Conservation (phyloP, 495 filamentous ascomycete species). For the Glonium stellatum region DNA sequence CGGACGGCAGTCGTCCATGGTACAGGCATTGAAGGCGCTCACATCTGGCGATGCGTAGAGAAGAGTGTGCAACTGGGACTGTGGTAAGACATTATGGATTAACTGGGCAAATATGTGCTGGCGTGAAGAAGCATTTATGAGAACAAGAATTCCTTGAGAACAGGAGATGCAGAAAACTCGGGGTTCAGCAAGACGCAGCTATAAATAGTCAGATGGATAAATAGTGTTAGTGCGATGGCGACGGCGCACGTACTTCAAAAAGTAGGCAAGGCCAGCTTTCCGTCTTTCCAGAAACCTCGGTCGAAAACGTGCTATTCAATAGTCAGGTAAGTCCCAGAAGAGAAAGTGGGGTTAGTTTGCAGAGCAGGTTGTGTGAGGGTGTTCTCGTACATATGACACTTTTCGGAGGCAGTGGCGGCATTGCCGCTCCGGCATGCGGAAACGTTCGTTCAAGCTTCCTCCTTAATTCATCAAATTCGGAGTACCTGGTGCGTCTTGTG, state of each 20-base stretch:
- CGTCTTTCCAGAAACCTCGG: conserved; percentile 61
- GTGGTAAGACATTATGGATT: neutral
- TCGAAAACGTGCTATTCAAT: conserved; percentile 53
- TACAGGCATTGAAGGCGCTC: too few species aligned
- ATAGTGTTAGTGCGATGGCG: conserved; percentile 11
- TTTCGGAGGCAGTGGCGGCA: conserved; percentile 63
- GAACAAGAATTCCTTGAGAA: conserved; percentile 68
- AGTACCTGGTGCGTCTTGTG: conserved; percentile 47
- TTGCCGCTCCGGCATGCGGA: conserved; percentile 55
- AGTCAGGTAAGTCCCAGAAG: conserved; percentile 12
- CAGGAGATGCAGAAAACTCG: conserved; percentile 59
- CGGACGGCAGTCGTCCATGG: too few species aligned
- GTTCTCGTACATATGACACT: conserved; percentile 53
- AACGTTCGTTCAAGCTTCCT: conserved; percentile 54
- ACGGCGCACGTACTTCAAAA: conserved; percentile 55
- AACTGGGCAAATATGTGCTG: neutral
- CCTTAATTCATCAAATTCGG: conserved; percentile 63
- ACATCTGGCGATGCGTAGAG: neutral
- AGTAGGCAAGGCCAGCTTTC: conserved; percentile 60
- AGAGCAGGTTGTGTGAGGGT: conserved; percentile 4
- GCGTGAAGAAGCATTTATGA: conserved; percentile 11
- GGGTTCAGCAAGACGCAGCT: conserved; percentile 64
- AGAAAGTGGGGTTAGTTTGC: conserved; percentile 24
- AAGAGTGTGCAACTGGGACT: neutral
- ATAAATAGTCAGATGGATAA: conserved; percentile 18